These are phyloP conservation scores for Fusarium sp. DNA, from an alignment of 2,329 filamentous ascomycete species.

Conservation along the genomic window DNA sequence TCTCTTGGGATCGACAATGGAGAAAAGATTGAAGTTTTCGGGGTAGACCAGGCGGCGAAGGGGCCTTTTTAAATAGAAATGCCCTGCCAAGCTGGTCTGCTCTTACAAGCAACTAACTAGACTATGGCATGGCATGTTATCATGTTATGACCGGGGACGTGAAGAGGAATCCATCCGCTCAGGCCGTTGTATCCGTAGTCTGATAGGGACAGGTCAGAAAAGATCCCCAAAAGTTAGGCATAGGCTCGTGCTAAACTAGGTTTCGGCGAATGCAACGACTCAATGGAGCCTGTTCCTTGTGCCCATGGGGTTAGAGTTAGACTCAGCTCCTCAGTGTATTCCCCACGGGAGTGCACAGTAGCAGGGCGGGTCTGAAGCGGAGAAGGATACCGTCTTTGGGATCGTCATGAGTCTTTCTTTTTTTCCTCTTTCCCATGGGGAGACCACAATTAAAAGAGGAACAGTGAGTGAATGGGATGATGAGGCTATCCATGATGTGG, in stretches of 20 bases:
- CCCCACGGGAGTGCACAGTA: slow-evolving; percentile 14
- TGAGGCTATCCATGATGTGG: background rate
- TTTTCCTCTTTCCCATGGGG: slow-evolving; percentile 5
- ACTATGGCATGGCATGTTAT: no score
- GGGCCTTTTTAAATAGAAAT: no score
- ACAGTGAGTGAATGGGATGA: background rate
- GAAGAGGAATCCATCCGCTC: no score
- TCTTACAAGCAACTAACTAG: no score
- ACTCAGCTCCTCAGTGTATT: slow-evolving; percentile 2
- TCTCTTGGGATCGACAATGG: background rate
- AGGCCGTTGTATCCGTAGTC: no score
- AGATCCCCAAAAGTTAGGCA: background rate
- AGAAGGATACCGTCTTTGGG: slow-evolving; percentile 15
- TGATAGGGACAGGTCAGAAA: no score
- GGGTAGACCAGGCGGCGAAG: no score
- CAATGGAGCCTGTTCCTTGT: background rate
- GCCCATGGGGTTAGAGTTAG: slow-evolving; percentile 3
- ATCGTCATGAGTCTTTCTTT: background rate
- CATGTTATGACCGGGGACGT: no score
- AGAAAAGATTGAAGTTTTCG: background rate
- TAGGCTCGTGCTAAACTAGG: background rate
- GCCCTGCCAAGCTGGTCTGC: no score
- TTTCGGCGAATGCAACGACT: background rate
- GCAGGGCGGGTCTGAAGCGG: background rate
- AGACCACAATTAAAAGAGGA: background rate